Evolutionary conservation across 257 asterid species (phyloP).

Genomic region (Penstemon newberryi): DNA sequence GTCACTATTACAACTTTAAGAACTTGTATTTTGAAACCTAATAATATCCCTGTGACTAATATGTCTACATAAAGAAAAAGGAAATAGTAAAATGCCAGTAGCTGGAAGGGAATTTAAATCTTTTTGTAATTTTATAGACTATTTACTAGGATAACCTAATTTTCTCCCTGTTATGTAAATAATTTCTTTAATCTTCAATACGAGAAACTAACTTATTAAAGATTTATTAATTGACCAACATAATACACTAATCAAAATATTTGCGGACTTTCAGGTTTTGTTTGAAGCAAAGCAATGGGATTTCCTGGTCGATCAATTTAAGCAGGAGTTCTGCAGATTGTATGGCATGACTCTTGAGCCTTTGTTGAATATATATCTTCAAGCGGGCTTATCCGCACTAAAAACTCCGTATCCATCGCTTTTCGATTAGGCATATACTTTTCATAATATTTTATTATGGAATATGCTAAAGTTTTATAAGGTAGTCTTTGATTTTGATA

Average conservation of each 20-base stretch:
- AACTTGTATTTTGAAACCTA: not conserved
- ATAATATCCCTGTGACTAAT: not conserved
- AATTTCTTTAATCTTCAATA: not conserved
- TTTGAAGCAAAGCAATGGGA: conserved; percentile 95
- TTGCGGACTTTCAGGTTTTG: conserved; percentile 57
- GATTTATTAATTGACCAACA: not conserved
- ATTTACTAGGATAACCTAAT: not conserved
- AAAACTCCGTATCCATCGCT: conserved; percentile 97
- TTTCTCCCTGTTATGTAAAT: conserved; percentile 11
- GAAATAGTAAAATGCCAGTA: not conserved
- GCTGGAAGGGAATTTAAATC: not conserved
- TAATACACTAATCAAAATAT: conserved; percentile 3
- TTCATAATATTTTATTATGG: not conserved
- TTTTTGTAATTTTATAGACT: not conserved
- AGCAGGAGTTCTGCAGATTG: conserved; percentile 92
- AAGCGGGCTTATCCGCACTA: conserved; percentile 93
- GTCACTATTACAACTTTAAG: not conserved
- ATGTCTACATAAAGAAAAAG: not conserved
- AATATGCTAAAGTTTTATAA: not conserved
- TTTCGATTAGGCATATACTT: conserved; percentile 7
- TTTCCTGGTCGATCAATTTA: conserved; percentile 81
- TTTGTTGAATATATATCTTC: conserved; percentile 82
- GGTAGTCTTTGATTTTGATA: not conserved
- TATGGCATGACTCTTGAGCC: conserved; percentile 99
- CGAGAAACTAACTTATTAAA: conserved; percentile 3